Conservation (phyloP, 805 yeast species). For the Candida succiphila region DNA sequence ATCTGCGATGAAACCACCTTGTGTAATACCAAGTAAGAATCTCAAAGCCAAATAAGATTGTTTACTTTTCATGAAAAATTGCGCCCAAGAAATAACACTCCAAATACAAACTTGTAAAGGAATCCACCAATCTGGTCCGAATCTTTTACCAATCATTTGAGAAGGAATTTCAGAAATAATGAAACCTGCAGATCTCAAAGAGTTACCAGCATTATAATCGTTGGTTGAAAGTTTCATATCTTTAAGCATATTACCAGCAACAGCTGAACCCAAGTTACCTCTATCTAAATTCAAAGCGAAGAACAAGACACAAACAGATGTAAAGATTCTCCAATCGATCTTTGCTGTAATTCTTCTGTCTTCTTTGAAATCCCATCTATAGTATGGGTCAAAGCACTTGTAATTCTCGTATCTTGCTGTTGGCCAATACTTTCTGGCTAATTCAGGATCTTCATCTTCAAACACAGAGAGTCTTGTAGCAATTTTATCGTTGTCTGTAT, state of each 20-base stretch:
- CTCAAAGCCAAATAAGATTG: constrained; percentile 20
- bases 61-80: constrained; percentile 17
- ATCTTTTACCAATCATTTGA: too few species aligned
- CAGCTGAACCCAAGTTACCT: constrained; percentile 43
- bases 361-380: too few species aligned
- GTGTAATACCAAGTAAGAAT: constrained; percentile 22
- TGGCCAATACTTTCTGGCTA: constrained; percentile 6
- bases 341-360: too few species aligned
- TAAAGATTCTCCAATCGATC: constrained; percentile 6
- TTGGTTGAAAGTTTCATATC: constrained; percentile 41
- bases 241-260: constrained; percentile 39
- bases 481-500: too few species aligned
- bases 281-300: constrained; percentile 46
- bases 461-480: too few species aligned
- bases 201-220: constrained; percentile 44
- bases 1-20: constrained; percentile 29
- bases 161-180: constrained; percentile 43
- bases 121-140: too few species aligned
- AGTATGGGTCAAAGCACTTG: constrained; percentile 6
- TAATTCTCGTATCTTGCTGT: constrained; percentile 7
- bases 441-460: constrained; percentile 8
- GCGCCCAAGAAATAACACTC: constrained; percentile 39
- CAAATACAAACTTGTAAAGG: constrained; percentile 38
- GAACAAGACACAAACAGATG: constrained; percentile 29
- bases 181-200: constrained; percentile 35